Conservation (phyloP, 2,329 filamentous ascomycete species). For the Aquanectria penicillioides region DNA sequence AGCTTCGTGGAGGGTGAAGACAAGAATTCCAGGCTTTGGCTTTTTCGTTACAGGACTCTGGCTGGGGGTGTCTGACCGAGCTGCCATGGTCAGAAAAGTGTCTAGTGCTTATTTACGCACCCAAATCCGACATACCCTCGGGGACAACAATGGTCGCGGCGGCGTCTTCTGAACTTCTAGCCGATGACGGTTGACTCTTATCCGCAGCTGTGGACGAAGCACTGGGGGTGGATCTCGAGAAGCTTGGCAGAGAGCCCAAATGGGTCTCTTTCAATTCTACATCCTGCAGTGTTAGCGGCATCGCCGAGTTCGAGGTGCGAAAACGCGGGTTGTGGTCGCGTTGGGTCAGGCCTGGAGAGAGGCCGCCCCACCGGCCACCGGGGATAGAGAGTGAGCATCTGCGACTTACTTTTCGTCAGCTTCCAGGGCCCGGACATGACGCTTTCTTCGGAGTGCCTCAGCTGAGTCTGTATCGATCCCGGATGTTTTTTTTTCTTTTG, state of each 20-base stretch:
- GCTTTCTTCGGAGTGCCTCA: no score
- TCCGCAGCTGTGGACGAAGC: neutral
- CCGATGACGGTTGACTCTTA: neutral
- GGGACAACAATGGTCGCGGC: neutral
- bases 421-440: no score
- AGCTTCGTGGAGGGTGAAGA: conserved; percentile 95
- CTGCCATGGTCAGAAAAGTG: neutral
- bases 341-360: no score
- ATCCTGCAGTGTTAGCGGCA: no score
- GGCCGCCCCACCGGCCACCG: no score
- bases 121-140: conserved; percentile 1
- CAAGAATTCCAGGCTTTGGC: conserved; percentile 90
- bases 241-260: conserved; percentile 9
- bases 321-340: no score
- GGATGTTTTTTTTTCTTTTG: no score
- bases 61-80: conserved; percentile 74
- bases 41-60: conserved; percentile 72
- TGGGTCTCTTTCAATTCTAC: conserved; percentile 25
- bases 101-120: neutral
- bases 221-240: conserved; percentile 14
- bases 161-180: neutral
- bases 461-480: no score
- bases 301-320: no score
- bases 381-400: no score
- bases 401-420: no score